Conservation (phyloP, 768 basidiomycete genomes). For the Suillus ampliporus region DNA sequence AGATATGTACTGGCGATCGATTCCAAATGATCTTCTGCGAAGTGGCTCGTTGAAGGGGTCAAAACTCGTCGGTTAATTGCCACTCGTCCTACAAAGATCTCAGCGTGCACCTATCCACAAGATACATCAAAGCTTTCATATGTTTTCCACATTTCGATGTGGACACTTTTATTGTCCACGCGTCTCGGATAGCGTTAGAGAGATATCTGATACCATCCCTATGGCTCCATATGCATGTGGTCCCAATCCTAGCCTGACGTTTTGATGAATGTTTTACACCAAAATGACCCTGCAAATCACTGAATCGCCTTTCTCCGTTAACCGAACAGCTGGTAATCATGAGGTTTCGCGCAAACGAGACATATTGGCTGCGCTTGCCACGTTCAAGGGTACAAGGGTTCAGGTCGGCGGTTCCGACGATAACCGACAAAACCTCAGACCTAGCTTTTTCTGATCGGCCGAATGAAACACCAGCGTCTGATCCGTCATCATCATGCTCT, state of each 20-base stretch:
- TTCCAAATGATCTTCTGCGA: neutral
- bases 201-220: neutral
- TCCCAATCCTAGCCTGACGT: neutral
- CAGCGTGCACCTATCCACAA: neutral
- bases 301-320: neutral
- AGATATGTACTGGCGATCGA: too few relatives aligned
- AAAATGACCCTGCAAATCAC: too few relatives aligned
- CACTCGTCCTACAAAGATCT: neutral
- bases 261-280: neutral
- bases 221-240: neutral
- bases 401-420: neutral
- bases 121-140: neutral
- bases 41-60: neutral
- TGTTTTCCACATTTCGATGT: neutral
- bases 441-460: constrained; percentile 5
- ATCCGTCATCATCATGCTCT: constrained; percentile 1
- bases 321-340: neutral
- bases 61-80: neutral
- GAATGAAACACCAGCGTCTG: constrained; percentile 3
- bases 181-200: neutral
- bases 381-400: constrained; percentile 8
- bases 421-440: neutral
- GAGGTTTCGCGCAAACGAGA: neutral
- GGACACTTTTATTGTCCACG: neutral
- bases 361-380: neutral